Conservation (phyloP, 139 green algal species). For the Eudorina sp. region DNA sequence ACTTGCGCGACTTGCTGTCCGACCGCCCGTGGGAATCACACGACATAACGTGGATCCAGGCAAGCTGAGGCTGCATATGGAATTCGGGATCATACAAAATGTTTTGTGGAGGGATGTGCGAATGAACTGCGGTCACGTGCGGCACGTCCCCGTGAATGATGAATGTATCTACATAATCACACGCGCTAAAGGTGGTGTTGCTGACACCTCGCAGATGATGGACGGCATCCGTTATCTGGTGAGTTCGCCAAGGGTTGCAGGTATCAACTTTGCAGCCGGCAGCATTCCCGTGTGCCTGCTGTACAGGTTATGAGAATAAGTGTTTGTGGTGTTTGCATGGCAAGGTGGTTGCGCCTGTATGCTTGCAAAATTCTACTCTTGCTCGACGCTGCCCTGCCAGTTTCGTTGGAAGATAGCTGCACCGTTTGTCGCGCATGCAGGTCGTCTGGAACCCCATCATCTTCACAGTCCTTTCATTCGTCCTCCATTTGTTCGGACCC, state of each 20-base stretch:
- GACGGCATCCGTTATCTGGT: slow-evolving; percentile 82
- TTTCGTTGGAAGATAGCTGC: no score
- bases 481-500: slow-evolving; percentile 67
- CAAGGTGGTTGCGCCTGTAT: no score
- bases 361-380: no score
- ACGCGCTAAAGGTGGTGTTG: background rate
- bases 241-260: no score
- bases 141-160: no score
- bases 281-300: background rate
- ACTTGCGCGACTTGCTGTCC: slow-evolving; percentile 60
- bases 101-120: no score
- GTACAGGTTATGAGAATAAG: no score
- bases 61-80: background rate
- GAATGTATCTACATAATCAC: no score
- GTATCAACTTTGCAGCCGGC: background rate
- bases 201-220: slow-evolving; percentile 72
- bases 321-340: no score
- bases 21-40: slow-evolving; percentile 82
- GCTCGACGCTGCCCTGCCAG: no score
- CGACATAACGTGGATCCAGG: slow-evolving; percentile 79
- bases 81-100: background rate
- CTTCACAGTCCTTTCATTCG: slow-evolving; percentile 72
- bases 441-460: slow-evolving; percentile 86
- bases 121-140: no score
- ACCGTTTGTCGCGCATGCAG: no score